These are phyloP conservation scores for Microstegium vimineum DNA, from an alignment of 176 grass and related monocot species.

Conservation along the genomic window DNA sequence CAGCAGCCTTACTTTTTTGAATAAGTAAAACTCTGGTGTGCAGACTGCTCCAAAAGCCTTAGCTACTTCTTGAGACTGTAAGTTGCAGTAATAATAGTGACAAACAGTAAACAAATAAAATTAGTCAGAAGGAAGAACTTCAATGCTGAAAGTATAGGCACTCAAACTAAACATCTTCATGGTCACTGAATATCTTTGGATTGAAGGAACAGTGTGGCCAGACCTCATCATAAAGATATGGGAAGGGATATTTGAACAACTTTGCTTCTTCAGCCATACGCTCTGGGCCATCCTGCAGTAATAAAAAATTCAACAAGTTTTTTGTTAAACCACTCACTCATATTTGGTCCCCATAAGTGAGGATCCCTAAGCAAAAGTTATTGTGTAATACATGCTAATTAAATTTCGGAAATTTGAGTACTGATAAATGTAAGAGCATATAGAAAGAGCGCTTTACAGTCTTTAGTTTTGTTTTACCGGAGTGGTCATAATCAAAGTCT, in stretches of 20 bases:
- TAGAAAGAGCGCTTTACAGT: too few relatives aligned
- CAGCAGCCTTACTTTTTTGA: conserved; percentile 58
- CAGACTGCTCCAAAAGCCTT: conserved; percentile 81
- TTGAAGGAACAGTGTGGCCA: background rate
- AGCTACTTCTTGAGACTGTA: conserved; percentile 88
- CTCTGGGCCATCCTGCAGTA: conserved; percentile 72
- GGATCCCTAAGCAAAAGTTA: background rate
- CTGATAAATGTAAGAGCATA: background rate
- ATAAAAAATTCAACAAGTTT: background rate
- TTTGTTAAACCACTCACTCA: too few relatives aligned
- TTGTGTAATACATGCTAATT: background rate
- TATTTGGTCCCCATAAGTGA: too few relatives aligned
- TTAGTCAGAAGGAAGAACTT: background rate
- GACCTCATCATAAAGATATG: conserved; percentile 91
- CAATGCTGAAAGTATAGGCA: background rate
- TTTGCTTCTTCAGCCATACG: conserved; percentile 79
- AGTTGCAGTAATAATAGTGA: background rate
- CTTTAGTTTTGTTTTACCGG: background rate
- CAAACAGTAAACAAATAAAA: background rate
- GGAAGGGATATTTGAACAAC: conserved; percentile 74
- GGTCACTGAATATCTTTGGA: background rate
- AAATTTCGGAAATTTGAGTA: background rate
- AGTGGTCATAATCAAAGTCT: background rate
- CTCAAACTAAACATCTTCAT: background rate
- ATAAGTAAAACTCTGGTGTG: conserved; percentile 92